Percentiles rank a stretch among this genome's conserved stretches.
Conservation (phyloP, 164 flowering plant genomes). For the Chimonanthus praecox region DNA sequence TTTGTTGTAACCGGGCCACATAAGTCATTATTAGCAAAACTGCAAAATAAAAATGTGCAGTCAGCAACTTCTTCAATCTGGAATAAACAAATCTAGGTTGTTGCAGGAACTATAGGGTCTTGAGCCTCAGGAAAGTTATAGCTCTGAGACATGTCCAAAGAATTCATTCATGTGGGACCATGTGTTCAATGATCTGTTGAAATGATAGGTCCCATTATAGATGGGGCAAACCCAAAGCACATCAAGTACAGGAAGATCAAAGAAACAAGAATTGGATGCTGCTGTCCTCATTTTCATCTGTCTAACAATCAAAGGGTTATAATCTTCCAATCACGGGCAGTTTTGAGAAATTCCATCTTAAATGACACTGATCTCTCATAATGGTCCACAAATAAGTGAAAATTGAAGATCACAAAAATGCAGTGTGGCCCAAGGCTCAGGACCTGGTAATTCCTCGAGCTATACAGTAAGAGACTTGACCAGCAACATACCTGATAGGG, state of each 20-base stretch:
- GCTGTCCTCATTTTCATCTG: background rate
- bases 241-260: background rate
- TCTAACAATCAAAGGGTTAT: background rate
- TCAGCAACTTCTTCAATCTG: background rate
- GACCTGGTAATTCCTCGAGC: background rate
- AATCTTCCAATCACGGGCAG: background rate
- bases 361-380: background rate
- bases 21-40: conserved; percentile 70
- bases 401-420: background rate
- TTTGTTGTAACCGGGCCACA: conserved; percentile 43
- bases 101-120: background rate
- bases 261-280: no score
- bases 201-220: background rate
- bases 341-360: background rate
- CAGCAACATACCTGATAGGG: conserved; percentile 45
- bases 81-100: conserved; percentile 21
- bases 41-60: conserved; percentile 24
- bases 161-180: background rate
- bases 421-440: background rate
- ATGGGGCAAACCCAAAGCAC: background rate
- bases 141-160: background rate
- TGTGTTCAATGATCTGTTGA: background rate
- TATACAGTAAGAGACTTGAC: background rate
- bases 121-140: background rate
- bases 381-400: background rate